A percentile compares a stretch with the other conserved stretches of the same genome.
These are phyloP conservation scores for Naganishia randhawae DNA, from an alignment of 768 basidiomycete genomes.

Conservation along the genomic window DNA sequence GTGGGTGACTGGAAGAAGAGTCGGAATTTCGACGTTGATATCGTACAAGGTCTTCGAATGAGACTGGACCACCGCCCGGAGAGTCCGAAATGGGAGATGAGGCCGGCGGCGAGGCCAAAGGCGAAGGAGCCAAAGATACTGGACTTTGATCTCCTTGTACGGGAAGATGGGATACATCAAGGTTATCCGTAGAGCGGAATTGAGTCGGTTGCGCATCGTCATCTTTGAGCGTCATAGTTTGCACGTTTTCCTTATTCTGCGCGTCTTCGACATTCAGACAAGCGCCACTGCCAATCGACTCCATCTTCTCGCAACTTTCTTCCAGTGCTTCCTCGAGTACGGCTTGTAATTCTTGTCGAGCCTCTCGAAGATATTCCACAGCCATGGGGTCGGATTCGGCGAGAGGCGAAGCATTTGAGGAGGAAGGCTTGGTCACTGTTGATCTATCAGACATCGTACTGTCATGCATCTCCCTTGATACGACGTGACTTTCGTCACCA, in stretches of 20 bases:
- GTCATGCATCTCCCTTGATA: not conserved
- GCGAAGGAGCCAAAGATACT: not conserved
- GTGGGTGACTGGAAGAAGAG: not conserved
- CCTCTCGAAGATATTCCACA: conserved; percentile 4
- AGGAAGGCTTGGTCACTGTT: not conserved
- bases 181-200: not conserved
- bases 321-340: conserved; percentile 16
- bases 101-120: not conserved
- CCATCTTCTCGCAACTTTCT: not conserved
- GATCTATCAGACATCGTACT: not conserved
- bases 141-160: not conserved
- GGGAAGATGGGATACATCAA: not conserved
- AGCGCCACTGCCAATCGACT: not conserved
- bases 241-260: not conserved
- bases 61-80: not conserved
- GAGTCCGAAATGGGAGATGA: not conserved
- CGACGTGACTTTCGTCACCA: not conserved
- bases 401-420: not conserved
- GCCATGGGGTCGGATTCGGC: not conserved
- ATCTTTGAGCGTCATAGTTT: not conserved
- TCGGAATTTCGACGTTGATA: conserved; percentile 9
- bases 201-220: not conserved
- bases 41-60: conserved; percentile 13
- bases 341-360: conserved; percentile 16
- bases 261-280: not conserved